phyloP scores from a whole-genome alignment of 192 early-diverging fungal genomes.

The Spizellomyces sp. region DNA sequence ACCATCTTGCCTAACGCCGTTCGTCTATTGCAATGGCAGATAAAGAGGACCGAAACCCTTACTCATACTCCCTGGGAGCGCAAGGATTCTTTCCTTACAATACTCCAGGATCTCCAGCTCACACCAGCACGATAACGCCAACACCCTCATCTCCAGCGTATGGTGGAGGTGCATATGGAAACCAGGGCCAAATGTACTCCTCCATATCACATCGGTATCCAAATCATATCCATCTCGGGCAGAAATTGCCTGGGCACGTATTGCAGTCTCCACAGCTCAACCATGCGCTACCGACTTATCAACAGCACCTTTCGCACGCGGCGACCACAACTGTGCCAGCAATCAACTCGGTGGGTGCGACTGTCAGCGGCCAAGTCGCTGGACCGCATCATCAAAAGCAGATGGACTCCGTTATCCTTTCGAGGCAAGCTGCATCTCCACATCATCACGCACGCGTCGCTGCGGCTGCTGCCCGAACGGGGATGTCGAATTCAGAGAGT shows the following conservation, averaged over 20 bases:
- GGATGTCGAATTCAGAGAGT: constrained; percentile 11
- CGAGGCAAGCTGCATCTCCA: constrained; percentile 75
- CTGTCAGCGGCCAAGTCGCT: background rate
- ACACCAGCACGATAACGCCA: constrained; percentile 15
- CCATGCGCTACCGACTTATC: constrained; percentile 25
- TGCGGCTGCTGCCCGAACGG: constrained; percentile 74
- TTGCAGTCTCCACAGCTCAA: constrained; percentile 30
- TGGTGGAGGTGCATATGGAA: constrained; percentile 18
- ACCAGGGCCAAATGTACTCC: constrained; percentile 24
- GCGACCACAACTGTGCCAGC: constrained; percentile 5
- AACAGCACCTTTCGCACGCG: constrained; percentile 14
- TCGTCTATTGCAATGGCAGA: constrained; percentile 19
- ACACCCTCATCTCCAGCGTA: constrained; percentile 31
- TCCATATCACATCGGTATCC: constrained; percentile 22
- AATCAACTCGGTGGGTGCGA: background rate
- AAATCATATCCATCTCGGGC: constrained; percentile 16
- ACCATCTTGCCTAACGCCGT: no score
- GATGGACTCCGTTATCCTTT: constrained; percentile 69
- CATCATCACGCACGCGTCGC: constrained; percentile 92
- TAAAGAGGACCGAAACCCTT: constrained; percentile 36
- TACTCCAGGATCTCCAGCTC: constrained; percentile 31
- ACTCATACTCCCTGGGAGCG: constrained; percentile 20
- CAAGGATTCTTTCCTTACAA: constrained; percentile 33
- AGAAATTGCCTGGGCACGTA: constrained; percentile 26
- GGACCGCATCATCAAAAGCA: constrained; percentile 71